Conservation (phyloP, 331 rosid species). For the Quercus tomentella region DNA sequence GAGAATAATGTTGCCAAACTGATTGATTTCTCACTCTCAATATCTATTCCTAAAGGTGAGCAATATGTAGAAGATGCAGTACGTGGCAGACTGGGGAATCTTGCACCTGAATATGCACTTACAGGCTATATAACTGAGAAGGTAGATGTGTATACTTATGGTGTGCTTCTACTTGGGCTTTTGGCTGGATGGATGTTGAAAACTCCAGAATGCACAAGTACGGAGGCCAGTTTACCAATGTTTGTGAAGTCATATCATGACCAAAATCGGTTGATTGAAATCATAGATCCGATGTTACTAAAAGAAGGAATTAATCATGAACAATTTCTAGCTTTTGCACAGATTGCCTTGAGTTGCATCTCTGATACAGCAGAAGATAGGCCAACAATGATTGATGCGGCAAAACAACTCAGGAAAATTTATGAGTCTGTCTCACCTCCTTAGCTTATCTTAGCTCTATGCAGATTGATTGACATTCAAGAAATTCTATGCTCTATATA, state of each 20-base stretch:
- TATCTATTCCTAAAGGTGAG: neutral
- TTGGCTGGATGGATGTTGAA: neutral
- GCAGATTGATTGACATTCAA: neutral
- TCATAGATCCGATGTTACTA: neutral
- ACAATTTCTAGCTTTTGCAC: no score
- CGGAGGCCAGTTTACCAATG: fast-evolving
- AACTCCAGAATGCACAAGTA: fast-evolving
- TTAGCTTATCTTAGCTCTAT: neutral
- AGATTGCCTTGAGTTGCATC: no score
- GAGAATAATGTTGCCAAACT: neutral
- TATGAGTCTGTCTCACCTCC: neutral
- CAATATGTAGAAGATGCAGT: neutral
- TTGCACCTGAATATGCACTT: neutral
- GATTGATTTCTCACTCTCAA: no score
- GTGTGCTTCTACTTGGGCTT: neutral
- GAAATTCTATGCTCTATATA: neutral
- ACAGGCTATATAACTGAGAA: neutral
- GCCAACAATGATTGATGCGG: neutral
- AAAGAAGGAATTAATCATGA: neutral
- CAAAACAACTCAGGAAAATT: neutral
- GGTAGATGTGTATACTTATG: neutral
- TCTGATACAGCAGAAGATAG: no score
- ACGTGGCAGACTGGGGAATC: neutral
- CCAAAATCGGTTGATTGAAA: neutral
- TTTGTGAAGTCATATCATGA: neutral